Conservation (phyloP, 768 basidiomycete species). For the Boletus edulis region DNA sequence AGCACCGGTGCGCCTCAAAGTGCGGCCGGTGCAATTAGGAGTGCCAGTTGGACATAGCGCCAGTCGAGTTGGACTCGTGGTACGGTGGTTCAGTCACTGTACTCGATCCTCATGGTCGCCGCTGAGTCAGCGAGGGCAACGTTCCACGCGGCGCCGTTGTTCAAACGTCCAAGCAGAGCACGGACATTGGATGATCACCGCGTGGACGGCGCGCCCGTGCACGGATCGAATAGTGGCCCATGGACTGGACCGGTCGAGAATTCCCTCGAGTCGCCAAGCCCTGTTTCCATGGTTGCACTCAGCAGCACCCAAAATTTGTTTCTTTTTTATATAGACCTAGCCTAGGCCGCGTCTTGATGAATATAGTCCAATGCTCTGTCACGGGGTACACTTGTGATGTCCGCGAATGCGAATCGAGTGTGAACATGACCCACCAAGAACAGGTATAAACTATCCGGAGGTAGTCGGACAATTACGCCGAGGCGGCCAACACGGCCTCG, state of each 20-base stretch:
- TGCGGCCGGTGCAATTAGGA: too few relatives aligned
- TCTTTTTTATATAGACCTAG: too few relatives aligned
- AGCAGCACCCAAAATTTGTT: too few relatives aligned
- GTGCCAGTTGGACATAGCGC: too few relatives aligned
- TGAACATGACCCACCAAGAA: too few relatives aligned
- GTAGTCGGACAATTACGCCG: not conserved
- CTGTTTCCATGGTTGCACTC: too few relatives aligned
- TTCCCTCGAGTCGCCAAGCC: too few relatives aligned
- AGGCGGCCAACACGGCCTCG: not conserved
- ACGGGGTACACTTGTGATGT: not conserved
- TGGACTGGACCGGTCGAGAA: too few relatives aligned
- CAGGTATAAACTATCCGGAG: not conserved
- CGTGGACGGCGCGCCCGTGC: not conserved
- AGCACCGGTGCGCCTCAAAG: not conserved
- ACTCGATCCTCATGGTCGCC: not conserved
- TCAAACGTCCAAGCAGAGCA: not conserved
- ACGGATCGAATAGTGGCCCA: not conserved
- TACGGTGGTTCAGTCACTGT: not conserved
- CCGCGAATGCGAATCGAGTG: too few relatives aligned
- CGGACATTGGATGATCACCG: not conserved
- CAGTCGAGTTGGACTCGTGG: too few relatives aligned
- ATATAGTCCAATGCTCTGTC: too few relatives aligned
- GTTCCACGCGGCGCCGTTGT: not conserved
- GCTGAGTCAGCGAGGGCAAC: not conserved
- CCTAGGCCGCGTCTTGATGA: too few relatives aligned